Evolutionary conservation across 176 grass and related monocot species (phyloP), one percentile per base, ranked within the genome.

Genomic region (Bolboschoenus planiculmis): DNA sequence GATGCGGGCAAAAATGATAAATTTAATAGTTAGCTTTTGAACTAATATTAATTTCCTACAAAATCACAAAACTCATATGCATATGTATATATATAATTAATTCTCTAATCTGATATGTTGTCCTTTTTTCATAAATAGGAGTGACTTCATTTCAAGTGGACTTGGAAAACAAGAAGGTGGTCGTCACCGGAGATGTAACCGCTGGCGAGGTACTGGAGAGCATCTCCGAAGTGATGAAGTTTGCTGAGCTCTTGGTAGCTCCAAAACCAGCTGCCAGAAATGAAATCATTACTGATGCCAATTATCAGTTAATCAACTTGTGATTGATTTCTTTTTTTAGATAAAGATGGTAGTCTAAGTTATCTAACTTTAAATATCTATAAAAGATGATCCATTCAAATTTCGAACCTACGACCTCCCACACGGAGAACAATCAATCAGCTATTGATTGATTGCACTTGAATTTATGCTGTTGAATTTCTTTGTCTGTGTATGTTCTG

Each of bases 211-310:
- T 93, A 50, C 37, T 95, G 86, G 89, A 93, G 59, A 87, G 87
- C 78, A 66, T 99, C 15, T 91, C 89, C 46, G 93, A 91, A 85
- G 91, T 91, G 73, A 89, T 77, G 58, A 99, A 99, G 87, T 87
- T 80, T 51, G 84, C 92, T 34, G 89, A 95, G 84, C 81, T 95
- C 8, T 86, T 87, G 89, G 50, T 83, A 39, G 54, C n/a, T 75
- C 4, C 81, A 42, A 80, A 86, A 78, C 33, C 78, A 26, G 10
- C n/a, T n/a, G n/a, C 72, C 44, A 76, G 26, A 13, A 51, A 76
- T 30, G 43, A 33, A 76, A 4, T 51, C n/a, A n/a, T n/a, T n/a
- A 16, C 44, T 51, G 44, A 48, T 76, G 72, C 27, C 13, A 76
- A 76, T 76, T 27, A 31, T 51, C 42, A 51, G 1, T 51, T 76